Evolutionary conservation across 2,329 filamentous ascomycete species (phyloP).

Genomic region (Trematosphaeria pertusa): DNA sequence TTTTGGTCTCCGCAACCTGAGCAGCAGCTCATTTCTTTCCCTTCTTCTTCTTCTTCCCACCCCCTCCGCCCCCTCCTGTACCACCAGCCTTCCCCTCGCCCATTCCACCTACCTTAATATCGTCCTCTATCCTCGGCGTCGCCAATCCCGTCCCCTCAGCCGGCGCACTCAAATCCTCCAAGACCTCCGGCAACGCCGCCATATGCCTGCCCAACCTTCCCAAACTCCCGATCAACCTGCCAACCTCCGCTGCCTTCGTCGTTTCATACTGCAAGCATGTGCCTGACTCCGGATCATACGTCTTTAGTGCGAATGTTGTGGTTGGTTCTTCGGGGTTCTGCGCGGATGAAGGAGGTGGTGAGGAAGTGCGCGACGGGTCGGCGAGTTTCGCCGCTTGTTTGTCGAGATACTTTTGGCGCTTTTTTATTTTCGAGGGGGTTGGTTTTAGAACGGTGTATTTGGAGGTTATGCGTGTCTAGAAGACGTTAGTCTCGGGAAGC

Average conservation of each 20-base stretch:
- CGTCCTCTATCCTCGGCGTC: slow-evolving; percentile 44
- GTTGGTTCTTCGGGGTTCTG: slow-evolving; percentile 35
- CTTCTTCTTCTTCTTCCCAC: slow-evolving; percentile 59
- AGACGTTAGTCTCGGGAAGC: too few species aligned
- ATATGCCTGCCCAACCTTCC: slow-evolving; percentile 75
- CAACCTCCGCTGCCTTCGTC: slow-evolving; percentile 88
- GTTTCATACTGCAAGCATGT: slow-evolving; percentile 90
- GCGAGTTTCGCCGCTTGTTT: slow-evolving; percentile 37
- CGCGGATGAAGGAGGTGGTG: slow-evolving; percentile 39
- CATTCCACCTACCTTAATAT: slow-evolving; percentile 38
- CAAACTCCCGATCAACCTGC: slow-evolving; percentile 77
- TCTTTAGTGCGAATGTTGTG: slow-evolving; percentile 82
- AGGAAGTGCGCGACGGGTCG: slow-evolving; percentile 24
- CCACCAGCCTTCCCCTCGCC: slow-evolving; percentile 42
- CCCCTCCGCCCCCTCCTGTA: slow-evolving; percentile 43
- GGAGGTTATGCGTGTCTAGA: slow-evolving; percentile 90
- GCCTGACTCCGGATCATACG: slow-evolving; percentile 83
- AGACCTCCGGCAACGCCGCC: slow-evolving; percentile 55
- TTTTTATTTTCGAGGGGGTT: slow-evolving; percentile 38
- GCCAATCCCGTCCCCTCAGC: slow-evolving; percentile 33
- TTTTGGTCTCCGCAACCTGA: too few species aligned
- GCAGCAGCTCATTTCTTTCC: slow-evolving; percentile 58
- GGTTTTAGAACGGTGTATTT: slow-evolving; percentile 77
- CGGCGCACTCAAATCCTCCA: slow-evolving; percentile 48
- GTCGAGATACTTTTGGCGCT: slow-evolving; percentile 41